A percentile compares a stretch with the other conserved stretches of the same genome.
phyloP scores from a whole-genome alignment of 306 rosid genomes.

The Trifolium repens region DNA sequence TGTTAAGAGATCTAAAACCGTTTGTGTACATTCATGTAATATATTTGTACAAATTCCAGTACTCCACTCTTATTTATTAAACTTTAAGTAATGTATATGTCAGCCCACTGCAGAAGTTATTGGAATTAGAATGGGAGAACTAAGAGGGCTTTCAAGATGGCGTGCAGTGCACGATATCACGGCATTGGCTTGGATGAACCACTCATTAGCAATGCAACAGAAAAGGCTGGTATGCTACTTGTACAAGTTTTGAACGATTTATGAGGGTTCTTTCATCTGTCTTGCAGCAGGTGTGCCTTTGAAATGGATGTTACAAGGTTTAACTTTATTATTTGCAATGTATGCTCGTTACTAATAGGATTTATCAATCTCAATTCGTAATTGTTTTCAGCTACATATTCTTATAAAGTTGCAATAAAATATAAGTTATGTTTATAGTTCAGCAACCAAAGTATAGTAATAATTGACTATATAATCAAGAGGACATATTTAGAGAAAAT shows the following conservation, averaged over 20 bases:
- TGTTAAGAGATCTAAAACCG: conserved; percentile 31
- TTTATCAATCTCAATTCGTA: not conserved
- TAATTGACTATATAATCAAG: conserved; percentile 24
- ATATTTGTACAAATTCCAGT: too few species aligned
- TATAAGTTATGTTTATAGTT: conserved; percentile 19
- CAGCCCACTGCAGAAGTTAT: conserved; percentile 97
- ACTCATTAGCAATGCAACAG: conserved; percentile 74
- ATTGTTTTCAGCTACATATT: conserved; percentile 19
- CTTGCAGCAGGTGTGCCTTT: conserved; percentile 83
- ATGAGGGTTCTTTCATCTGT: conserved; percentile 92
- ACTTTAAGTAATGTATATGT: conserved; percentile 40
- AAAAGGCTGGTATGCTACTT: conserved; percentile 93
- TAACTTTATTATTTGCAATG: conserved; percentile 34
- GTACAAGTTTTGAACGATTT: conserved; percentile 91
- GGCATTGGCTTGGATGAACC: conserved; percentile 85
- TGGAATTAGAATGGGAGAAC: conserved; percentile 93
- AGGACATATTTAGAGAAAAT: conserved; percentile 30
- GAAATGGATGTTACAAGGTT: conserved; percentile 22
- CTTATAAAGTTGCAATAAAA: conserved; percentile 18
- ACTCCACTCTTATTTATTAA: conserved; percentile 20
- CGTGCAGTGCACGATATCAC: conserved; percentile 66
- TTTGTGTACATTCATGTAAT: conserved; percentile 1
- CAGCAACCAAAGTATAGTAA: conserved; percentile 18
- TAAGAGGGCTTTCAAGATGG: conserved; percentile 96
- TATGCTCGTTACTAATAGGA: conserved; percentile 26